phyloP scores from a whole-genome alignment of 192 early-diverging fungal genomes.

The Allomyces javanicus region DNA sequence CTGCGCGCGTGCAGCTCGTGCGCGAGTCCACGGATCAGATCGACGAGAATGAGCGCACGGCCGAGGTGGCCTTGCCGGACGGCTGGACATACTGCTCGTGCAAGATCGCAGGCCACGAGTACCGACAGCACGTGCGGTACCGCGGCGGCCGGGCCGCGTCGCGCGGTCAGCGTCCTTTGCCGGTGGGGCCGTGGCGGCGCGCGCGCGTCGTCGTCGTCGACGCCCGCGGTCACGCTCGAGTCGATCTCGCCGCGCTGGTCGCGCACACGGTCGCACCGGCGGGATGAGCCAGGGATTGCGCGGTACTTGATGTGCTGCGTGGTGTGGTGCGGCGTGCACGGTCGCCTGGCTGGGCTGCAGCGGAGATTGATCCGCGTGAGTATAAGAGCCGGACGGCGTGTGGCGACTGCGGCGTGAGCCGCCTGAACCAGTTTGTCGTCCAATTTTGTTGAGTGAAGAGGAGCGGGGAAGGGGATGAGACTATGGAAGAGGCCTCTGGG shows the following conservation, averaged over 20 bases:
- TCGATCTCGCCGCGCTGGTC: slow-evolving; percentile 12
- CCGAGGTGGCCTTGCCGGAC: slow-evolving; percentile 20
- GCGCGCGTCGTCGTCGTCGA: no score
- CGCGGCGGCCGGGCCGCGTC: not conserved
- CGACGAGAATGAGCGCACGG: slow-evolving; percentile 28
- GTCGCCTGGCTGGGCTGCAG: no score
- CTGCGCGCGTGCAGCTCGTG: slow-evolving; percentile 31
- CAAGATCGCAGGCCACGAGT: slow-evolving; percentile 11
- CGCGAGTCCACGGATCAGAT: slow-evolving; percentile 35
- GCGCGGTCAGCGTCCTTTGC: no score
- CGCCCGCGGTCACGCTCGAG: slow-evolving; percentile 17
- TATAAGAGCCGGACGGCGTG: no score
- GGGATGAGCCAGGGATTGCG: slow-evolving; percentile 31
- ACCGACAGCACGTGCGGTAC: slow-evolving; percentile 9
- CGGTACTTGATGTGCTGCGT: slow-evolving; percentile 27
- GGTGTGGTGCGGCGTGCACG: slow-evolving; percentile 25
- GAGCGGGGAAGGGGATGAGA: no score
- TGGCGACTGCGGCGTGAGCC: no score
- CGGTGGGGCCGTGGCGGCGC: no score
- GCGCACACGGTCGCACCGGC: slow-evolving; percentile 29
- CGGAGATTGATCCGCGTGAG: no score
- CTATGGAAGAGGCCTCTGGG: no score
- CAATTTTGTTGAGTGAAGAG: no score
- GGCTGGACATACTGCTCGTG: slow-evolving; percentile 34
- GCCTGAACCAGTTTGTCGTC: no score